Evolutionary conservation across 805 yeast genomes (phyloP), one percentile per base, ranked within the genome.

Genomic region (Hyphopichia homilentoma): DNA sequence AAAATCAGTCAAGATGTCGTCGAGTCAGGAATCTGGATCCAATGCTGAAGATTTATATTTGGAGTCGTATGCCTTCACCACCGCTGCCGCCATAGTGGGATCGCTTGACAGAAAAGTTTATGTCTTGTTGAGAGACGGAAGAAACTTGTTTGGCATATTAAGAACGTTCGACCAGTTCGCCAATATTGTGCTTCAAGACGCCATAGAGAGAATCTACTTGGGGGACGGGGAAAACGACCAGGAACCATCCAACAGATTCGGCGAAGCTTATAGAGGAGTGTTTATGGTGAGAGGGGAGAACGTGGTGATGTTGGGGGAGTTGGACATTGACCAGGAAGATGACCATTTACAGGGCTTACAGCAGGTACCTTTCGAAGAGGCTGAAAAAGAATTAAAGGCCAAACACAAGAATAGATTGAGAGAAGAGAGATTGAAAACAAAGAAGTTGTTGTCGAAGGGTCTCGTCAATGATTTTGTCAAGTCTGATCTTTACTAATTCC

Each of bases 141-240:
- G 90, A 44, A 79, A 81, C 42, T 63, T 90, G 20, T 81, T 85
- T 52, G 98, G 98, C 12, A 84, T 89, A 16, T 68, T 93, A 44
- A 75, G 98, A 58, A 87, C 97, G 2, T 93, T 90, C 59, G 98
- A 93, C 63, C 97, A 90, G 59, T 93, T 81, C 57, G 89, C 95
- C 39, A 90, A 90, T 61, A 69, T 93, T 50, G 95, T 93, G 24
- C 68, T 93, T 41, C 97, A 93, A 60, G 95, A 89, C 54, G 79
- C 96, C 12, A 67, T 79, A 29, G 97, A 93, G 57, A 76, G 96
- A 57, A 77, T 88, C 47, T 84, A 84, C 53, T 66, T 82, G 43
- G 58, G 55, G 15, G 43, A 44, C 22, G 50, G 50, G 16, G 50
- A 43, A 13, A 54, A 69, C 12, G 76, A 70, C 11, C 61, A 65